Conservation (phyloP, 805 yeast species). For the Kuraishia floccosa region DNA sequence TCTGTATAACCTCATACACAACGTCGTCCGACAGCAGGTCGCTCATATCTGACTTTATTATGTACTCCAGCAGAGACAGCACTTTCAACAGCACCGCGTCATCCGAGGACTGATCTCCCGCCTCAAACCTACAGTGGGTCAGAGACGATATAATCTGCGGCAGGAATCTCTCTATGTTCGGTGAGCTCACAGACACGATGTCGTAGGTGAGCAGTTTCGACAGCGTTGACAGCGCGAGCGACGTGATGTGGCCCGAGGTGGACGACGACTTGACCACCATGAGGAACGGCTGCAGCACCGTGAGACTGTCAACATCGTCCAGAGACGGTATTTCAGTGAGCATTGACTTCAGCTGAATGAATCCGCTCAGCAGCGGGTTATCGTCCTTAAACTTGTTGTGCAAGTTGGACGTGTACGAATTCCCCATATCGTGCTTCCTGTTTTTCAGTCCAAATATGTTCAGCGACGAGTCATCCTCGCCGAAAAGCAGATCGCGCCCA, state of each 20-base stretch:
- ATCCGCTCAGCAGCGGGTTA: slow-evolving; percentile 62
- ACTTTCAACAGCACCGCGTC: slow-evolving; percentile 86
- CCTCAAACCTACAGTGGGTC: slow-evolving; percentile 93
- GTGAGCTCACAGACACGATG: slow-evolving; percentile 45
- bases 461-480: slow-evolving; percentile 15
- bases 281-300: slow-evolving; percentile 78
- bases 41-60: slow-evolving; percentile 57
- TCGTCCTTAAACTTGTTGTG: slow-evolving; percentile 14
- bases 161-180: slow-evolving; percentile 44
- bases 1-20: slow-evolving; percentile 80
- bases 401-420: slow-evolving; percentile 1
- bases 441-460: slow-evolving; percentile 10
- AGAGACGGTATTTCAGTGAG: slow-evolving; percentile 43
- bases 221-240: slow-evolving; percentile 66
- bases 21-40: slow-evolving; percentile 67
- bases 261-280: slow-evolving; percentile 73
- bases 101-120: slow-evolving; percentile 84
- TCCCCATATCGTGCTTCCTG: slow-evolving; percentile 12
- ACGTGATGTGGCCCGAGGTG: slow-evolving; percentile 79
- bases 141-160: slow-evolving; percentile 63
- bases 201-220: slow-evolving; percentile 62
- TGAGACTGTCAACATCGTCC: slow-evolving; percentile 52
- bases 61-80: slow-evolving; percentile 55
- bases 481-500: no score
- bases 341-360: slow-evolving; percentile 67